Evolutionary conservation across 148 eudicot species (phyloP), one percentile per base, ranked within the genome.

Genomic region (Vaccinium darrowii): DNA sequence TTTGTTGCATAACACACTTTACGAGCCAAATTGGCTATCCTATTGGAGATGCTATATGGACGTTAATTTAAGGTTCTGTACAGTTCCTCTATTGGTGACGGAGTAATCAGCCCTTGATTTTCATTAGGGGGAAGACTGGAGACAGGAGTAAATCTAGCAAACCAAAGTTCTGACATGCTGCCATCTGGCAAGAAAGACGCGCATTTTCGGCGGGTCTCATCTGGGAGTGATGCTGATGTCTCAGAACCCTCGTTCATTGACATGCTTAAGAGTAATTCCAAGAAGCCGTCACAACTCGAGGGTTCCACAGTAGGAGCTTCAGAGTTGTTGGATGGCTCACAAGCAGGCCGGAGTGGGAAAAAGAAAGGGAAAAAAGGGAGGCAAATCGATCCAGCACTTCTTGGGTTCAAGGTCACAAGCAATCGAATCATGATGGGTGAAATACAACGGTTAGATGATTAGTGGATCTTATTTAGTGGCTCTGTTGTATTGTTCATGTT

Each of bases 391-490:
- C 98, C 98, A 0, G 95, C 97, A 57, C 93, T 94, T 18, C 98
- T 95, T 3, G 98, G 98, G 49, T 95, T 94, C 88, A 95, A 95
- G 90, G 98, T 95, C 13, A 92, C 94, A 14, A 95, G 98, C 88
- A 95, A 95, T 77, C 94, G 98, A 4, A 95, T 95, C 69, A 93
- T 95, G 98, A 95, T 95, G 98, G 98, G 98, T 51, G 98, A 95
- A 91, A 95, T 95, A n/a, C 98, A 95, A 83, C 89, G 94, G 86
- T 58, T 89, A 78, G 98, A 95, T 2, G 98, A 95, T 84, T 94
- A 86, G 79, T 16, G 8, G 2, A 3, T 33, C 57, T 60, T 60
- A 18, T 60, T 4, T 21, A 21, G 23, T 60, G 67, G 67, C 18
- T 50, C 14, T 77, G 39, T 36, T 80, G 33, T 79, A 80, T 27